phyloP scores from a whole-genome alignment of 1,139 yeast species.

The Taphrina betulina region DNA sequence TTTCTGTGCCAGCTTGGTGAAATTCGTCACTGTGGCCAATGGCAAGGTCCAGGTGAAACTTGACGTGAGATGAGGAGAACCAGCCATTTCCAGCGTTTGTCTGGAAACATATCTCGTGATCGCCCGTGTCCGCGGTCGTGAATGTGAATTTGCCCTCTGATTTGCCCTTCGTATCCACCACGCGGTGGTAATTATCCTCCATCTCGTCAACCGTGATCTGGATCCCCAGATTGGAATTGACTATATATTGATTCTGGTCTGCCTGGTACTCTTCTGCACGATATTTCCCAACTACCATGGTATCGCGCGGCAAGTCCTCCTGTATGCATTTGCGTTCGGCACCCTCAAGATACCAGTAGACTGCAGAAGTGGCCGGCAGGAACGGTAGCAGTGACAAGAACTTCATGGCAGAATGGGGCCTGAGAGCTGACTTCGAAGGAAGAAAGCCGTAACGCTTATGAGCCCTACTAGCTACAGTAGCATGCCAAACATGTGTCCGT shows the following conservation, averaged over 20 bases:
- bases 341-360: constrained; percentile 58
- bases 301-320: constrained; percentile 61
- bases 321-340: constrained; percentile 64
- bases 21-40: constrained; percentile 55
- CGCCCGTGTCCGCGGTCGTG: constrained; percentile 68
- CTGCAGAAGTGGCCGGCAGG: constrained; percentile 36
- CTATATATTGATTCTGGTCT: constrained; percentile 18
- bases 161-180: constrained; percentile 61
- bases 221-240: constrained; percentile 41
- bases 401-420: no score
- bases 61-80: constrained; percentile 46
- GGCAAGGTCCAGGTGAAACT: constrained; percentile 51
- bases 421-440: no score
- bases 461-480: no score
- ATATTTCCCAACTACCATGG: constrained; percentile 61
- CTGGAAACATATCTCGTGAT: constrained; percentile 68
- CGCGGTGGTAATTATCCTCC: constrained; percentile 66
- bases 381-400: constrained; percentile 19
- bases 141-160: constrained; percentile 66
- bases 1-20: constrained; percentile 52
- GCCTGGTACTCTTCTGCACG: constrained; percentile 53
- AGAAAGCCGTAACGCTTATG: no score
- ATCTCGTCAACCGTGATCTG: constrained; percentile 60
- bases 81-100: constrained; percentile 57
- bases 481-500: no score